These are phyloP conservation scores for Alternaria sp. DNA, from an alignment of 2,329 filamentous ascomycete genomes.

Conservation along the genomic window DNA sequence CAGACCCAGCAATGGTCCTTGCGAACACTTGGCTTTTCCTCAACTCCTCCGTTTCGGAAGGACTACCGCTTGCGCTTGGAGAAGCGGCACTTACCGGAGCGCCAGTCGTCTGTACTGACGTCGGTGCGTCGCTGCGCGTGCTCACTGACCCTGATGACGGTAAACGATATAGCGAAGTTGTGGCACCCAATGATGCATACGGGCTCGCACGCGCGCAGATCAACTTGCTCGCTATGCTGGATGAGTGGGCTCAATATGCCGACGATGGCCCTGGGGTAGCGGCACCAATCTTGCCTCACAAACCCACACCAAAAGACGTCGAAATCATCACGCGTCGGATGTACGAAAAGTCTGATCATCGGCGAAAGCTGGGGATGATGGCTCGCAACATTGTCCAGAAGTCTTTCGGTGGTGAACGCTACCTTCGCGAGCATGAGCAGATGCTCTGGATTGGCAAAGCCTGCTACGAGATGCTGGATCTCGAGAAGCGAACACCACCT, in stretches of 20 bases:
- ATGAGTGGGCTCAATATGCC: slow-evolving; percentile 66
- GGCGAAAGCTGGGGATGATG: slow-evolving; percentile 64
- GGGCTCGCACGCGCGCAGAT: slow-evolving; percentile 68
- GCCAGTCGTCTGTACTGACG: slow-evolving; percentile 63
- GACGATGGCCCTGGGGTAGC: slow-evolving; percentile 54
- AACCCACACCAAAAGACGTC: slow-evolving; percentile 59
- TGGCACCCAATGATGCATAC: slow-evolving; percentile 68
- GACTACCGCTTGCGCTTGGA: slow-evolving; percentile 63
- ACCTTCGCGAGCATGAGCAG: slow-evolving; percentile 67
- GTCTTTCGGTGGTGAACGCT: slow-evolving; percentile 64
- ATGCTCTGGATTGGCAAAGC: slow-evolving; percentile 50
- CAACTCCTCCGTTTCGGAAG: slow-evolving; percentile 64
- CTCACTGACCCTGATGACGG: slow-evolving; percentile 59
- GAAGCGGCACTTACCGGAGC: slow-evolving; percentile 64
- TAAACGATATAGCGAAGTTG: slow-evolving; percentile 64
- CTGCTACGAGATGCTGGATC: slow-evolving; percentile 42
- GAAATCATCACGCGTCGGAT: slow-evolving; percentile 62
- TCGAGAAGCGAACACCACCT: slow-evolving; percentile 32
- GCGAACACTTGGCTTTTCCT: slow-evolving; percentile 54
- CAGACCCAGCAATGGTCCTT: slow-evolving; percentile 58
- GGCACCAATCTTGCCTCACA: slow-evolving; percentile 54
- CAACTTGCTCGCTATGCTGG: slow-evolving; percentile 65
- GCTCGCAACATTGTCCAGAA: slow-evolving; percentile 65
- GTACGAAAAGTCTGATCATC: slow-evolving; percentile 65
- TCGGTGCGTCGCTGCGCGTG: slow-evolving; percentile 62